These are phyloP conservation scores for Neurospora africana DNA, from an alignment of 495 filamentous ascomycete species.

Conservation along the genomic window DNA sequence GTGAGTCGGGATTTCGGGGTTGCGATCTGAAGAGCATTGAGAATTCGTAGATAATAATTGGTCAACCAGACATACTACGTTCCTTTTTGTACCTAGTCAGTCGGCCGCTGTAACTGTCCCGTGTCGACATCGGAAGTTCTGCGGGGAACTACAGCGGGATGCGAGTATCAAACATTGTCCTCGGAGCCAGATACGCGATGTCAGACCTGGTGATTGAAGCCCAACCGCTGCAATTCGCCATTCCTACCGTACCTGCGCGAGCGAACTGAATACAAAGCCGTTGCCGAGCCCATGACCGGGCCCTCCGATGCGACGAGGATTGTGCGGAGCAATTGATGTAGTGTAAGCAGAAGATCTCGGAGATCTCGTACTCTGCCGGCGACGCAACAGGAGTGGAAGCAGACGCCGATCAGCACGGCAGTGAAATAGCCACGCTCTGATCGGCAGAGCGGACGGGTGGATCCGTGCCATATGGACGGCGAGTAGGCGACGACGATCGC, in stretches of 20 bases:
- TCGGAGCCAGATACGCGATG: background rate
- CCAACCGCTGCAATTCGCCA: background rate
- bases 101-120: background rate
- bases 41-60: background rate
- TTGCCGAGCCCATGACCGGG: background rate
- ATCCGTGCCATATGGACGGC: background rate
- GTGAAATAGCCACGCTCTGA: background rate
- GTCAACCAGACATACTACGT: background rate
- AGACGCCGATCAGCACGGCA: background rate
- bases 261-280: background rate
- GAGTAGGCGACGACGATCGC: background rate
- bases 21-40: background rate
- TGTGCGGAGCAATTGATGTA: background rate
- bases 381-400: background rate
- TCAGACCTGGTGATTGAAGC: background rate
- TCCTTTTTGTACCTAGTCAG: background rate
- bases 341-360: background rate
- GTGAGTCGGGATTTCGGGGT: conserved; percentile 3
- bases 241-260: background rate
- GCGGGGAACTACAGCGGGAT: background rate
- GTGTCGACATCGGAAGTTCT: background rate
- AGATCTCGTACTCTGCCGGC: background rate
- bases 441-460: background rate
- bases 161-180: background rate
- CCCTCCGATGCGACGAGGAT: background rate